phyloP scores from a whole-genome alignment of 805 yeast genomes.

The Candida sanyiensis region DNA sequence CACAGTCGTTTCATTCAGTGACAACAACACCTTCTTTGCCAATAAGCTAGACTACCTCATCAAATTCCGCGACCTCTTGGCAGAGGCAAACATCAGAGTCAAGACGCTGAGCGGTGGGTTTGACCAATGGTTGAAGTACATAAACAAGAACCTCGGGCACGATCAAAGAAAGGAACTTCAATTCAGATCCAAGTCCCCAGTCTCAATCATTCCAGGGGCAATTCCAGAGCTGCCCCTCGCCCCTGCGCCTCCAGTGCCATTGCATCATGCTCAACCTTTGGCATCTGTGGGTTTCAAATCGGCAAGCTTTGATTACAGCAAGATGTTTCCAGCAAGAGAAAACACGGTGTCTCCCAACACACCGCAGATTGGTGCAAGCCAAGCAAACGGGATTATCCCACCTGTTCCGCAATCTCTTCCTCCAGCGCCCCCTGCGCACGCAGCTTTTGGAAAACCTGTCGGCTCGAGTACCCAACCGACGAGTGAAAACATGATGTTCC shows the following conservation, averaged over 20 bases:
- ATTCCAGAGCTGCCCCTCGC: conserved; percentile 26
- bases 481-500: conserved; percentile 4
- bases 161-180: conserved; percentile 16
- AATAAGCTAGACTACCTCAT: conserved; percentile 29
- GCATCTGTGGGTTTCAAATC: background rate
- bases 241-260: conserved; percentile 22
- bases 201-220: conserved; percentile 20
- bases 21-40: conserved; percentile 29
- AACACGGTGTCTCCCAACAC: conserved; percentile 2
- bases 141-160: conserved; percentile 25
- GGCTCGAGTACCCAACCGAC: background rate
- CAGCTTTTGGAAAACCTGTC: background rate
- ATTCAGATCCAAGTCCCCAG: conserved; percentile 25
- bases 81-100: conserved; percentile 14
- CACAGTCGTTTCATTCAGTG: conserved; percentile 35
- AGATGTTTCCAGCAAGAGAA: conserved; percentile 14
- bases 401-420: background rate
- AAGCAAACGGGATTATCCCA: background rate
- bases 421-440: conserved; percentile 11
- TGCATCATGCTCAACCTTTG: conserved; percentile 9
- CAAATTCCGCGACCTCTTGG: conserved; percentile 25
- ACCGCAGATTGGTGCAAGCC: background rate
- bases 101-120: conserved; percentile 39
- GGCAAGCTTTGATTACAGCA: conserved; percentile 9
- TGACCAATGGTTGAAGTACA: conserved; percentile 36